Evolutionary conservation across 768 basidiomycete species (phyloP).

Genomic region (Leccinum imitatum): DNA sequence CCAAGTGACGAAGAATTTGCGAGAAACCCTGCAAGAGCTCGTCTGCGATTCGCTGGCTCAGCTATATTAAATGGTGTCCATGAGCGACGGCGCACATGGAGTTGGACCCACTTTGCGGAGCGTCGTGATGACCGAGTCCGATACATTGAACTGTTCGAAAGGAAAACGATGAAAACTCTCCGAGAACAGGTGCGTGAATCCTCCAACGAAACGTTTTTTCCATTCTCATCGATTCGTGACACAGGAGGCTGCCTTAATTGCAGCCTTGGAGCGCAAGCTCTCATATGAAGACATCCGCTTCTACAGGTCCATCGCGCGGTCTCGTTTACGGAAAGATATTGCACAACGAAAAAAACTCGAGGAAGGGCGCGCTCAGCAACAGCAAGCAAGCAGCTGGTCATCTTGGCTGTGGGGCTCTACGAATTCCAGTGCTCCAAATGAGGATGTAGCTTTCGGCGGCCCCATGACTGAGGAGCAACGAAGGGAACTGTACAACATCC

Average conservation of each 20-base stretch:
- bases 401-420: conserved; percentile 86
- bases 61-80: conserved; percentile 83
- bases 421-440: conserved; percentile 35
- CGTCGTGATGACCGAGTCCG: conserved; percentile 82
- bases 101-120: conserved; percentile 87
- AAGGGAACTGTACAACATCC: conserved; percentile 82
- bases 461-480: conserved; percentile 89
- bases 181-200: conserved; percentile 50
- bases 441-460: conserved; percentile 59
- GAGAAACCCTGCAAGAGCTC: conserved; percentile 60
- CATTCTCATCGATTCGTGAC: neutral
- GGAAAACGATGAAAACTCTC: conserved; percentile 57
- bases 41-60: conserved; percentile 73
- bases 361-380: conserved; percentile 61
- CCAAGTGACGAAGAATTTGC: conserved; percentile 61
- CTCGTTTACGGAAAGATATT: conserved; percentile 81
- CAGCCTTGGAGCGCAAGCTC: conserved; percentile 75
- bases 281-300: conserved; percentile 95
- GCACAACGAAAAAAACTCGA: conserved; percentile 64
- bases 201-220: neutral
- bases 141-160: conserved; percentile 85
- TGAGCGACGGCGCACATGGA: conserved; percentile 83
- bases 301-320: conserved; percentile 93
- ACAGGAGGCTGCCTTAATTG: conserved; percentile 55
- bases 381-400: conserved; percentile 57